Conservation (phyloP, 2,329 filamentous ascomycete species). For the Penicillium sclerotiorum region DNA sequence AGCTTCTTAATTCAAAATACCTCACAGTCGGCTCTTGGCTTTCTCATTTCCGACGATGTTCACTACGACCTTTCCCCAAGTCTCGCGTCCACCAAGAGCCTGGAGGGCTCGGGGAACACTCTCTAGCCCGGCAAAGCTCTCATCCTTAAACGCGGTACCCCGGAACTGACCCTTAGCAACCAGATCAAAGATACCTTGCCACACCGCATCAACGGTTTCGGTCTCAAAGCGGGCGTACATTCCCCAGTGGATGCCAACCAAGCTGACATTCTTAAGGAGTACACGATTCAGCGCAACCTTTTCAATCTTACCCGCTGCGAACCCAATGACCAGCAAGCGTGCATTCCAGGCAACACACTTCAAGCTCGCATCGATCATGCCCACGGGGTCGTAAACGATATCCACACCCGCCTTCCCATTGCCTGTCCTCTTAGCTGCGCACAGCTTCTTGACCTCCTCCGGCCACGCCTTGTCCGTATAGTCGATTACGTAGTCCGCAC, state of each 20-base stretch:
- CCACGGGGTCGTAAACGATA: conserved; percentile 93
- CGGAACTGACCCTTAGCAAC: conserved; percentile 77
- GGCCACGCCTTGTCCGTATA: conserved; percentile 73
- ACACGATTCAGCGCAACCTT: conserved; percentile 93
- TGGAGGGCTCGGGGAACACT: conserved; percentile 74
- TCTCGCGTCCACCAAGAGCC: conserved; percentile 76
- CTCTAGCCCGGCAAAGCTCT: conserved; percentile 80
- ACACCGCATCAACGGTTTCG: conserved; percentile 71
- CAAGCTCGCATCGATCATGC: conserved; percentile 80
- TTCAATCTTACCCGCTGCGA: conserved; percentile 83
- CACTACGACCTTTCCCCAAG: conserved; percentile 96
- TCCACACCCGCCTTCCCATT: conserved; percentile 72
- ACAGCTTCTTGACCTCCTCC: conserved; percentile 71
- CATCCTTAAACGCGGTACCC: conserved; percentile 80
- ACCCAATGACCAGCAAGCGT: conserved; percentile 82
- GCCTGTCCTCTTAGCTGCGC: conserved; percentile 59
- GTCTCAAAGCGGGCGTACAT: conserved; percentile 75
- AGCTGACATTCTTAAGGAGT: conserved; percentile 85
- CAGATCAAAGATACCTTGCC: conserved; percentile 78
- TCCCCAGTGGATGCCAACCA: conserved; percentile 92
- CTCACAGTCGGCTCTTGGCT: conserved; percentile 49
- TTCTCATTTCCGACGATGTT: conserved; percentile 75
- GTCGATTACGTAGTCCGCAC: conserved; percentile 80
- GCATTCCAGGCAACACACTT: conserved; percentile 96
- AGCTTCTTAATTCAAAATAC: no score